These are phyloP conservation scores for Theileria sp. DNA, from an alignment of 169 alveolate species.

Conservation along the genomic window DNA sequence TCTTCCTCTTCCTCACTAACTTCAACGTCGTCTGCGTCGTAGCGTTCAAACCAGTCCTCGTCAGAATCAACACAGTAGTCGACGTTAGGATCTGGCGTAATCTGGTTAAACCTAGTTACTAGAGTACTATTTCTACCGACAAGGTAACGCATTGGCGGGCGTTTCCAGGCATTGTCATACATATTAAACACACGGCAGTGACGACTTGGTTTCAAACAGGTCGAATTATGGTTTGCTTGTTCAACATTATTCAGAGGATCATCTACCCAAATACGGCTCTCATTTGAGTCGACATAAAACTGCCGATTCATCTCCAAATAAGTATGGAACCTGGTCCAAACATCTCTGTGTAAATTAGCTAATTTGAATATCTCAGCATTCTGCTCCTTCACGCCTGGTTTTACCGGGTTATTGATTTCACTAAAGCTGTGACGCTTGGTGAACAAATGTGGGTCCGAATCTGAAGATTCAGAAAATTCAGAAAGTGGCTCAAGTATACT, in stretches of 20 bases:
- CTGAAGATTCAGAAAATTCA: not conserved
- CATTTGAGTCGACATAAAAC: constrained; percentile 46
- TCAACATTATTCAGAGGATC: constrained; percentile 42
- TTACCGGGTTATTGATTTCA: not conserved
- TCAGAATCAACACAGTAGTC: constrained; percentile 64
- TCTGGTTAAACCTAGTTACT: constrained; percentile 34
- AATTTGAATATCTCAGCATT: constrained; percentile 13
- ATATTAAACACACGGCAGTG: constrained; percentile 44
- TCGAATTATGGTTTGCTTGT: constrained; percentile 40
- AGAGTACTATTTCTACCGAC: constrained; percentile 10
- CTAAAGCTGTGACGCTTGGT: constrained; percentile 2
- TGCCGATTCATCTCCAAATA: constrained; percentile 32
- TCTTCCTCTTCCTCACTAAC: constrained; percentile 68
- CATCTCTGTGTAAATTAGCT: constrained; percentile 38
- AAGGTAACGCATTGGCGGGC: constrained; percentile 60
- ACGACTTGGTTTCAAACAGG: constrained; percentile 29
- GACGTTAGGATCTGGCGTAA: constrained; percentile 40
- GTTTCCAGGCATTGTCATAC: constrained; percentile 66
- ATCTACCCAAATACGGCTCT: constrained; percentile 25
- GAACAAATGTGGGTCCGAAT: not conserved
- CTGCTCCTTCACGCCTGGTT: not conserved
- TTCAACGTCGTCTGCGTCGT: constrained; percentile 67
- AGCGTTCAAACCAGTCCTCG: constrained; percentile 69
- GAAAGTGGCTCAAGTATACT: constrained; percentile 1
- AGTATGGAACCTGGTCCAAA: constrained; percentile 57